Evolutionary conservation across 108 stramenopile genomes (phyloP), one percentile per base, ranked within the genome.

Genomic region (Phaeodactylum tricornutum): DNA sequence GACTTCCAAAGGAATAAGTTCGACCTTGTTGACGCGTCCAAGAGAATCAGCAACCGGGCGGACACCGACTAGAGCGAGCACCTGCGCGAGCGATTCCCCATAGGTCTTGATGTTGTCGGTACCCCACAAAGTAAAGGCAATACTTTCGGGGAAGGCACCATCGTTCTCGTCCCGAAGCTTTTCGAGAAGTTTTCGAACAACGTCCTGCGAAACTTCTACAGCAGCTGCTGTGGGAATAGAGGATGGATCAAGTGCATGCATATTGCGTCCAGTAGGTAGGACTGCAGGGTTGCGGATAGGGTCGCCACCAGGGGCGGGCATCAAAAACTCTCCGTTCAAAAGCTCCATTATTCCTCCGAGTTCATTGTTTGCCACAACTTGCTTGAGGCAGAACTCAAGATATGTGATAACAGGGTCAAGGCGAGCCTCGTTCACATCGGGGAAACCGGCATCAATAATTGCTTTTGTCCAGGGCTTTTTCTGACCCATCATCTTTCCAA

Each of bases 61-160:
- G 11, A 96, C 93, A 55, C 95, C 95, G 12, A 82, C 89, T 46
- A 96, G 85, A 28, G 87, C 82, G 31, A 96, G 77, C 9, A 96
- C 95, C 59, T 95, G 94, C 4, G 93, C 93, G 33, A 95, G 66
- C 24, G 93, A 92, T 42, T 96, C 89, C 57, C 95, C 95, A 68
- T 96, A 96, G 12, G 95, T 96, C 81, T 96, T 96, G 71, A 96
- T 96, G 80, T 96, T 96, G 69, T 96, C 95, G 53, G 93, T 96
- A 62, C 95, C 95, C 95, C 95, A 94, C 34, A 94, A 74, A 29
- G 95, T 94, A 68, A 96, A 96, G 16, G 93, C 95, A 56, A 94
- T 89, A 47, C 79, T 83, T 57, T 94, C 95, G 35, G 95, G 95
- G 73, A 75, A 94, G 4, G 44, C 46, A 1, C 95, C 95, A 44